phyloP scores from a whole-genome alignment of 352 stramenopile genomes.

The Proteromonas lacertae region DNA sequence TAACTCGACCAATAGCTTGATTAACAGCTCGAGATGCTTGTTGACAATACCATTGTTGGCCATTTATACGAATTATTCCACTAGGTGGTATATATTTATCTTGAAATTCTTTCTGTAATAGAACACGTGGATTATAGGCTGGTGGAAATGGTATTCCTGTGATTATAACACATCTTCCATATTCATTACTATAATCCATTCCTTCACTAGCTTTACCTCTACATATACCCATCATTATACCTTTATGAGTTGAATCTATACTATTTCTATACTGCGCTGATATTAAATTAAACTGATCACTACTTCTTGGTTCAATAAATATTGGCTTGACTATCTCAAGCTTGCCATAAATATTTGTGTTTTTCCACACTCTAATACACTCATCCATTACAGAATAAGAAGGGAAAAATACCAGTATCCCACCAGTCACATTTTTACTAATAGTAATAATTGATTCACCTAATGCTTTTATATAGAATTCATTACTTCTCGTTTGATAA shows the following conservation, averaged over 20 bases:
- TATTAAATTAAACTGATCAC: background rate
- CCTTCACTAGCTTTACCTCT: constrained; percentile 89
- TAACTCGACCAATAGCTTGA: constrained; percentile 89
- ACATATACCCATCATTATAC: constrained; percentile 86
- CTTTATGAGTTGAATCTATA: constrained; percentile 22
- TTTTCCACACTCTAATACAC: constrained; percentile 28
- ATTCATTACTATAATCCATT: constrained; percentile 89
- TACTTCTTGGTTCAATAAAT: constrained; percentile 2
- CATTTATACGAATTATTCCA: constrained; percentile 7
- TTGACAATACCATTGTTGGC: constrained; percentile 91
- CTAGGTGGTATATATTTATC: constrained; percentile 15
- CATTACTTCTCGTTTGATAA: constrained; percentile 58
- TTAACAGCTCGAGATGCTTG: constrained; percentile 87
- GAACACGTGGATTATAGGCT: constrained; percentile 74
- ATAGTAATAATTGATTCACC: constrained; percentile 78
- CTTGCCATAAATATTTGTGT: constrained; percentile 7
- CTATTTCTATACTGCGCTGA: constrained; percentile 6
- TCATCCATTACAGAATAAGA: constrained; percentile 76
- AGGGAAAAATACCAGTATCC: constrained; percentile 95
- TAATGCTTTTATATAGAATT: constrained; percentile 68
- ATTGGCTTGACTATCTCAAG: background rate
- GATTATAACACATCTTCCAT: constrained; percentile 81
- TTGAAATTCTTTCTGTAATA: constrained; percentile 79
- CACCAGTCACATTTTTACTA: constrained; percentile 57
- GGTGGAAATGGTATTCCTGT: constrained; percentile 91